Conservation (phyloP, 2,329 filamentous ascomycete species). For the Diaporthe sp. region DNA sequence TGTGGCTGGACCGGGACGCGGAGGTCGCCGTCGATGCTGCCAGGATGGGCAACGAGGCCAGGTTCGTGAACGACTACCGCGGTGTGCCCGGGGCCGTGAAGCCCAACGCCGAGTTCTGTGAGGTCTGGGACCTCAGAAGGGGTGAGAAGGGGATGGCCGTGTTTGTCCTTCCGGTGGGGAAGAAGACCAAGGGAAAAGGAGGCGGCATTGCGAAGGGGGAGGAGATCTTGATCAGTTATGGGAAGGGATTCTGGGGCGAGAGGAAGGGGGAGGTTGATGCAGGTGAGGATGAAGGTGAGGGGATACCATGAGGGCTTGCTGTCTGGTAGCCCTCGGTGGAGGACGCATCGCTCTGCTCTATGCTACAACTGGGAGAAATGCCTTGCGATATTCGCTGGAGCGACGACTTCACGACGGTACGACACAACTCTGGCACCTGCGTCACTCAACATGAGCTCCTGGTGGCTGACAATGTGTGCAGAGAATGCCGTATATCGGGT, state of each 20-base stretch:
- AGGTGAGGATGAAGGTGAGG: neutral
- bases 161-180: conserved; percentile 64
- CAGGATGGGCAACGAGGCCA: conserved; percentile 71
- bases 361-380: neutral
- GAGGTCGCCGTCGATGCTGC: conserved; percentile 73
- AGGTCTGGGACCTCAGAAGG: conserved; percentile 67
- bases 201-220: conserved; percentile 67
- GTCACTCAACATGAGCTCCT: neutral
- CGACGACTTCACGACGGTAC: neutral
- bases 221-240: conserved; percentile 76
- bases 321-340: neutral
- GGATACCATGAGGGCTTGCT: neutral
- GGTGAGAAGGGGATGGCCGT: conserved; percentile 70
- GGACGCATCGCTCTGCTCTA: neutral
- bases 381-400: neutral
- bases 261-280: conserved; percentile 53
- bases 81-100: conserved; percentile 61
- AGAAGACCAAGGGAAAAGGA: conserved; percentile 43
- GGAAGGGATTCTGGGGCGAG: conserved; percentile 75
- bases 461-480: neutral
- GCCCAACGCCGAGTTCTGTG: conserved; percentile 71
- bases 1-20: conserved; percentile 71
- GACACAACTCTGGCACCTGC: neutral
- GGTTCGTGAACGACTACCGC: conserved; percentile 77
- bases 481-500: neutral